Evolutionary conservation across 106 monocot species (phyloP).

Genomic region (Dendrobium nobile): DNA sequence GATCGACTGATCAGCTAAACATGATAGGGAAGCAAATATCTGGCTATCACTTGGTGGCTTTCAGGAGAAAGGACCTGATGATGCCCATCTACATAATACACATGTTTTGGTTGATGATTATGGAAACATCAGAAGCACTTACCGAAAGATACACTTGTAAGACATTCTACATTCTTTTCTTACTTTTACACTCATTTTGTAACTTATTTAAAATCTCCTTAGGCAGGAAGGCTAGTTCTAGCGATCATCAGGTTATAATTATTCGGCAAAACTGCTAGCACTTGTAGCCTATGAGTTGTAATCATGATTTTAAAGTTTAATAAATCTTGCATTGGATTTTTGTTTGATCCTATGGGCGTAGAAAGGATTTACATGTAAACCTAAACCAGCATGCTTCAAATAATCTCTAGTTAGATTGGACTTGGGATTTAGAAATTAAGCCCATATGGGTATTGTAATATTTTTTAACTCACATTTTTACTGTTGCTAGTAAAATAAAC

Average conservation of each 20-base stretch:
- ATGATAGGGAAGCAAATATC: constrained; percentile 67
- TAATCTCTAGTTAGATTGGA: neutral
- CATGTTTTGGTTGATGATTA: constrained; percentile 87
- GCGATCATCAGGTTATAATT: neutral
- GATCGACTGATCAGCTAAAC: constrained; percentile 5
- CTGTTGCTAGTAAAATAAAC: neutral
- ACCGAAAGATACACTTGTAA: constrained; percentile 92
- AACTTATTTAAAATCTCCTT: neutral
- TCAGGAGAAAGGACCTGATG: constrained; percentile 89
- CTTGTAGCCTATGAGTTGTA: neutral
- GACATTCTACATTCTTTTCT: constrained; percentile 2
- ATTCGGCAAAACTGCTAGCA: neutral
- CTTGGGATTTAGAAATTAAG: neutral
- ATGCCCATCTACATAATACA: constrained; percentile 61
- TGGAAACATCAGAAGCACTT: constrained; percentile 67
- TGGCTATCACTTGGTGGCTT: constrained; percentile 93
- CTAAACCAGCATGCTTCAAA: neutral
- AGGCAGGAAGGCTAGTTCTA: neutral
- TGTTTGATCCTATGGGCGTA: neutral
- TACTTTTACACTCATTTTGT: constrained; percentile 6
- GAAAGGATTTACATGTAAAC: neutral
- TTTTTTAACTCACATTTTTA: neutral
- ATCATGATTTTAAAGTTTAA: neutral
- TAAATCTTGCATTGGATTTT: neutral
- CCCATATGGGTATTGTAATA: neutral